These are phyloP conservation scores for Didymella pomorum DNA, from an alignment of 2,329 filamentous ascomycete genomes.

Conservation along the genomic window DNA sequence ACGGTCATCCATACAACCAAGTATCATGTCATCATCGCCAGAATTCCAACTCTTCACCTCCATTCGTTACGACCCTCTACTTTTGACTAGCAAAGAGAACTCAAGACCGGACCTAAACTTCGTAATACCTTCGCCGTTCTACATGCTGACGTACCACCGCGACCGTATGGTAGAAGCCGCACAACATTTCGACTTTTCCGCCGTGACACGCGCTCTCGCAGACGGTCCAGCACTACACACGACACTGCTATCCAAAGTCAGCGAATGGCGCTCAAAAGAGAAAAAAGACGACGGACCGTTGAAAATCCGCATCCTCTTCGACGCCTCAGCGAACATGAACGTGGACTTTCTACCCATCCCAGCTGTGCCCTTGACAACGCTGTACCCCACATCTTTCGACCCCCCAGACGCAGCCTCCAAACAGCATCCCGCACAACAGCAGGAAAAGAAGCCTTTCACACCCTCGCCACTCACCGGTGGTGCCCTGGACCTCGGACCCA, in stretches of 20 bases:
- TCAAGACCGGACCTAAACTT: slow-evolving; percentile 61
- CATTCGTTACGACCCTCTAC: slow-evolving; percentile 50
- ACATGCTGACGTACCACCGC: slow-evolving; percentile 80
- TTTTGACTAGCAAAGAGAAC: slow-evolving; percentile 46
- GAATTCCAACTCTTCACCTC: slow-evolving; percentile 52
- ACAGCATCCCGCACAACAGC: slow-evolving; percentile 27
- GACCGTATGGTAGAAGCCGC: slow-evolving; percentile 75
- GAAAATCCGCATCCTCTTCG: slow-evolving; percentile 65
- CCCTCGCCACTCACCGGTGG: slow-evolving; percentile 49
- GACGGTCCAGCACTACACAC: slow-evolving; percentile 46
- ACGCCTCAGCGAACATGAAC: slow-evolving; percentile 44
- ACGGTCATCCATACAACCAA: not conserved
- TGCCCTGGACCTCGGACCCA: slow-evolving; percentile 43
- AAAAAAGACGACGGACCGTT: slow-evolving; percentile 35
- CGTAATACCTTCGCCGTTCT: slow-evolving; percentile 67
- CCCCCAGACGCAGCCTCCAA: slow-evolving; percentile 48
- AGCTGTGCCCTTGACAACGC: slow-evolving; percentile 57
- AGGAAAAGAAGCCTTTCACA: slow-evolving; percentile 26
- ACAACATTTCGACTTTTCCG: slow-evolving; percentile 58
- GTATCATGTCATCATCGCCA: slow-evolving; percentile 32
- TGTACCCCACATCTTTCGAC: slow-evolving; percentile 67
- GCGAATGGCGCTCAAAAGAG: slow-evolving; percentile 33
- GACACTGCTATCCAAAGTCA: slow-evolving; percentile 45
- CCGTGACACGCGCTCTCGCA: slow-evolving; percentile 43
- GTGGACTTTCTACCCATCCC: slow-evolving; percentile 52